These are phyloP conservation scores for Penicillium paneum DNA, from an alignment of 2,329 filamentous ascomycete genomes.

Conservation along the genomic window DNA sequence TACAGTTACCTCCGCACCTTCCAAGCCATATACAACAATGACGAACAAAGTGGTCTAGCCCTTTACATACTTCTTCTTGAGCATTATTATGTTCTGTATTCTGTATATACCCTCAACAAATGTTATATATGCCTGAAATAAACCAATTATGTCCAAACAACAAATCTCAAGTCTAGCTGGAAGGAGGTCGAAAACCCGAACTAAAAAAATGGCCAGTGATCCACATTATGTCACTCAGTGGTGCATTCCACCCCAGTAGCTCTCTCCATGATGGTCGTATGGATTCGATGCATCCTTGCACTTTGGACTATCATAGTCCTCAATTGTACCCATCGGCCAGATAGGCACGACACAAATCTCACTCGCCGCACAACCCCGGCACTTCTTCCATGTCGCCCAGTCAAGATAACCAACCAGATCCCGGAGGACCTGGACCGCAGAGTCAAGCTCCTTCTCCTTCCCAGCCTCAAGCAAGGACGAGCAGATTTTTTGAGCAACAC, in stretches of 20 bases:
- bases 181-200: neutral
- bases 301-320: conserved; percentile 53
- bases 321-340: conserved; percentile 57
- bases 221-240: neutral
- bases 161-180: neutral
- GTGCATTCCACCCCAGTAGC: conserved; percentile 28
- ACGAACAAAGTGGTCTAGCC: neutral
- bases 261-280: conserved; percentile 20
- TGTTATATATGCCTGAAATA: neutral
- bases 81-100: neutral
- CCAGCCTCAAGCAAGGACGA: conserved; percentile 28
- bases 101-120: neutral
- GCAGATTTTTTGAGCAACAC: conserved; percentile 34
- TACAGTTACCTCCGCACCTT: too few species aligned
- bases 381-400: conserved; percentile 61
- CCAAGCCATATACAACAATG: neutral
- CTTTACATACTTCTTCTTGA: neutral
- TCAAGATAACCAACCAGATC: conserved; percentile 50
- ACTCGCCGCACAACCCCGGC: conserved; percentile 51
- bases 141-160: neutral
- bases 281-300: conserved; percentile 38
- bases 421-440: conserved; percentile 33
- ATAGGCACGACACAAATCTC: conserved; percentile 63
- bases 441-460: conserved; percentile 17
- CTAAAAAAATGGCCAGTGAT: too few species aligned